These are phyloP conservation scores for Lactifluus subvellereus DNA, from an alignment of 768 basidiomycete species.

Conservation along the genomic window DNA sequence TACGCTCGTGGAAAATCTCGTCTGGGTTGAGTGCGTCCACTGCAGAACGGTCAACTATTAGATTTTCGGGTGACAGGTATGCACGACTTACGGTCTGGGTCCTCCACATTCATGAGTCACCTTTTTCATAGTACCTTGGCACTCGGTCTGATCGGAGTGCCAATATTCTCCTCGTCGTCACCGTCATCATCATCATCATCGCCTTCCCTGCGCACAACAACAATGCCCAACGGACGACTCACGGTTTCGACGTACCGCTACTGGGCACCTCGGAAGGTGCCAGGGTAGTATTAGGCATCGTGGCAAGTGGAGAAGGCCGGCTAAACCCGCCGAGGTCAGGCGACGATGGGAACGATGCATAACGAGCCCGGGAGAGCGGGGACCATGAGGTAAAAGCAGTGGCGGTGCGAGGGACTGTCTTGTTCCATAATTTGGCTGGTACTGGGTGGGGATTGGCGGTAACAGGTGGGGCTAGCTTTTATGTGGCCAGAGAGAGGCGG, in stretches of 20 bases:
- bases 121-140: constrained; percentile 88
- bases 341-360: constrained; percentile 54
- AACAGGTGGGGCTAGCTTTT: constrained; percentile 34
- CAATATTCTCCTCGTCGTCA: constrained; percentile 31
- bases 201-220: background rate
- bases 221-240: background rate
- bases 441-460: constrained; percentile 33
- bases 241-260: constrained; percentile 1
- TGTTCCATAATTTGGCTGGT: constrained; percentile 24
- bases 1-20: constrained; percentile 47
- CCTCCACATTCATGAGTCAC: constrained; percentile 49
- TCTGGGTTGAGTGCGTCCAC: constrained; percentile 51
- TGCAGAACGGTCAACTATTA: background rate
- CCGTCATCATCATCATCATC: background rate
- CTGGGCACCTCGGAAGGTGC: constrained; percentile 12
- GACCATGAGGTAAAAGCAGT: constrained; percentile 62
- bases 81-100: constrained; percentile 40
- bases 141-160: constrained; percentile 56
- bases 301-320: background rate
- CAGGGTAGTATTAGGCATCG: constrained; percentile 3
- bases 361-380: constrained; percentile 52
- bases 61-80: background rate
- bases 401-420: constrained; percentile 53
- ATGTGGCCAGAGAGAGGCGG: constrained; percentile 28
- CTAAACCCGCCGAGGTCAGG: constrained; percentile 41